These are phyloP conservation scores for Malassezia nana DNA, from an alignment of 1,284 basidiomycete genomes.

Conservation along the genomic window DNA sequence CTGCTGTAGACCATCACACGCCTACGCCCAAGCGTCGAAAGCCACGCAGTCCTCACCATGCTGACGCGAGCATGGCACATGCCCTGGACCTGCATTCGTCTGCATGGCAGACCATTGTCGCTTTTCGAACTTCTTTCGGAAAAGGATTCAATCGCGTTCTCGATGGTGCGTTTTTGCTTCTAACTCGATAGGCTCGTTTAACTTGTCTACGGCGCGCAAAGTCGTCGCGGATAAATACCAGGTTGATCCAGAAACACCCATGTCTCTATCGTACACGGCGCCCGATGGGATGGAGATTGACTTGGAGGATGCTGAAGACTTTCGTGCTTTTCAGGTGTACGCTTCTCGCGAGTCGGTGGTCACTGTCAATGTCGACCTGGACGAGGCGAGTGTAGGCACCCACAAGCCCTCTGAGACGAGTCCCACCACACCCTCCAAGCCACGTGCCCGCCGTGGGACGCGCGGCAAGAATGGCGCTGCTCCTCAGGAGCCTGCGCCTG, in stretches of 20 bases:
- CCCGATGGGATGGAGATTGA: constrained; percentile 25
- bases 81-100: background rate
- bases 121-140: constrained; percentile 13
- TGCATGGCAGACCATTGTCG: constrained; percentile 14
- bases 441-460: constrained; percentile 1
- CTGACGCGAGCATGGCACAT: background rate
- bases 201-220: constrained; percentile 1
- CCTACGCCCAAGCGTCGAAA: constrained; percentile 1
- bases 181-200: constrained; percentile 5
- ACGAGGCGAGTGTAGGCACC: background rate
- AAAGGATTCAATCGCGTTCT: constrained; percentile 16
- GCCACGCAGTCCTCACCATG: background rate
- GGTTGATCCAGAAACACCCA: constrained; percentile 10
- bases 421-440: background rate
- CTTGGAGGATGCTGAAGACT: constrained; percentile 28
- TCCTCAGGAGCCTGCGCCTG: background rate
- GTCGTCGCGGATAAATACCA: constrained; percentile 20
- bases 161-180: constrained; percentile 1
- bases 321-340: constrained; percentile 26
- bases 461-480: background rate
- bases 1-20: background rate
- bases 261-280: constrained; percentile 27
- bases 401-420: background rate
- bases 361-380: constrained; percentile 18
- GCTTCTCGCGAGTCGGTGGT: constrained; percentile 21